Conservation (phyloP, 225 moss, liverwort and hornwort genomes). For the Climacium dendroides region DNA sequence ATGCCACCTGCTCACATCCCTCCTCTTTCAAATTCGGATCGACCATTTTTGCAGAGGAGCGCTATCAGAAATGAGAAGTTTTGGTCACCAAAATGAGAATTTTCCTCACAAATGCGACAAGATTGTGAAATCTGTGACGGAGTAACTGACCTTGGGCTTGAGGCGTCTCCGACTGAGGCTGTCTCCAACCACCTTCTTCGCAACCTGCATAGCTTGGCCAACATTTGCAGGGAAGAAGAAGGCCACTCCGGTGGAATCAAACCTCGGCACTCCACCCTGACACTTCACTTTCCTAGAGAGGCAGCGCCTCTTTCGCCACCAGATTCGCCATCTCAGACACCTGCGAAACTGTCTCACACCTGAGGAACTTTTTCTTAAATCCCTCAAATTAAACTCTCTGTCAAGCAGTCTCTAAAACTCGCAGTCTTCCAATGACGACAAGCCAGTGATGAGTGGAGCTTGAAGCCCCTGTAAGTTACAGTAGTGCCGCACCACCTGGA, state of each 20-base stretch:
- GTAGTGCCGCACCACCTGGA: not conserved
- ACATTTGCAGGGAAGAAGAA: not conserved
- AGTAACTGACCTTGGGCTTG: not conserved
- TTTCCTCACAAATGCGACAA: not conserved
- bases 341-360: not conserved
- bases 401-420: not conserved
- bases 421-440: not conserved
- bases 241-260: too few species aligned
- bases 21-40: not conserved
- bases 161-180: not conserved
- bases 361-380: not conserved
- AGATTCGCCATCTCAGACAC: not conserved
- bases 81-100: not conserved
- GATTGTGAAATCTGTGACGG: not conserved
- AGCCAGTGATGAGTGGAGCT: not conserved
- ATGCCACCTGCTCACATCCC: not conserved
- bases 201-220: conserved; percentile 35
- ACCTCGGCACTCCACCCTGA: not conserved
- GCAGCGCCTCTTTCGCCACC: conserved; percentile 1
- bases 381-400: not conserved
- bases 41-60: not conserved
- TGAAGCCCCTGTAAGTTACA: not conserved
- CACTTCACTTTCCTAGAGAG: not conserved
- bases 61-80: not conserved
- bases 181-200: conserved; percentile 26